Evolutionary conservation across 805 yeast genomes (phyloP), one percentile per base, ranked within the genome.

Genomic region (Wickerhamomyces chambardii): DNA sequence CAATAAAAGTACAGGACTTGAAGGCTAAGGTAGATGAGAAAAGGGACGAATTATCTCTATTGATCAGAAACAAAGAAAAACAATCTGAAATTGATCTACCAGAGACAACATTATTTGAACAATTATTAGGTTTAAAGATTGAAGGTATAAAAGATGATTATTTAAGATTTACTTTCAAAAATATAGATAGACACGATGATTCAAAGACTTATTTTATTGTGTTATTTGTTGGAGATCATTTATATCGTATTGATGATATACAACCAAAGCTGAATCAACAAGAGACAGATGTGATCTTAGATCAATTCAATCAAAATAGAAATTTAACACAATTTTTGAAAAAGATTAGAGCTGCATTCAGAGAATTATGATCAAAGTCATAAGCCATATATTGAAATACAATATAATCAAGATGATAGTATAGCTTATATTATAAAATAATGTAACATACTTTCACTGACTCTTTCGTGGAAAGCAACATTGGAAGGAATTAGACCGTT

Each of bases 111-210:
- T 59, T 67, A 29, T 74, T 68, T 53, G 83, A 78, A 40, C 52
- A 59, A 28, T 56, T 73, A 33, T 55, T 77, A 30, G 85, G 86
- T 1, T 48, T 79, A 37, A 58, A 59, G 26, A 66, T 79, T 15
- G 74, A 70, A 36, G 76, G 75, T 4, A 52, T 72, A 2, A 53
- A 58, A 15, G 67, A 64, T 7, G 73, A 69, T 35, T 43, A 64
- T 25, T 48, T 79, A 30, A 56, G 54, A 38, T 73, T 79, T 45
- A 55, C 59, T 3, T 78, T 78, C 46, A 51, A 50, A 2, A 69
- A 70, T 32, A 57, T 77, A 15, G 73, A 70, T 41, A 59, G 68
- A 15, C 51, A 58, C 25, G 56, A 73, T 33, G 49, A 61, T 30
- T 60, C 60, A 28, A 53, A 55, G 27, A 66, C 65, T 43, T 72